These are phyloP conservation scores for Marasmius sp. DNA, from an alignment of 1,284 basidiomycete species.

Conservation along the genomic window DNA sequence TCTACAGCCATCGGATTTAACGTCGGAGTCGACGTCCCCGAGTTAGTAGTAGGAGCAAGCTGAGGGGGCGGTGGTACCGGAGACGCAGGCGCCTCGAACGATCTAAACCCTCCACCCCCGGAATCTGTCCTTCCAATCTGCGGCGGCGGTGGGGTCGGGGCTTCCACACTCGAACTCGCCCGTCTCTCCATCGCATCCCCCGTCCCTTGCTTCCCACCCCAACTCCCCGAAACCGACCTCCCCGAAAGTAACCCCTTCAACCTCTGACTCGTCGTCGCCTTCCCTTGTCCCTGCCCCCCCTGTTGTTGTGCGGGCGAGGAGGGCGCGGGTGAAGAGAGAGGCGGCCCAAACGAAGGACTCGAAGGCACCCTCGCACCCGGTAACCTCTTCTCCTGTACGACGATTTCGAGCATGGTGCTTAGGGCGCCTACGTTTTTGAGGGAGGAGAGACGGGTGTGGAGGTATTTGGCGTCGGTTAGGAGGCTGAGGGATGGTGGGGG, in stretches of 20 bases:
- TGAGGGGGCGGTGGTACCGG: background rate
- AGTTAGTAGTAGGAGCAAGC: background rate
- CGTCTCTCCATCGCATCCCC: background rate
- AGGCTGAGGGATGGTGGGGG: conserved; percentile 45
- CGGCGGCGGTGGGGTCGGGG: background rate
- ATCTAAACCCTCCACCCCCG: background rate
- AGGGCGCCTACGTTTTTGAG: conserved; percentile 70
- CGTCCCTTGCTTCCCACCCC: conserved; percentile 12
- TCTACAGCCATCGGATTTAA: too few species aligned
- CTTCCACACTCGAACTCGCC: background rate
- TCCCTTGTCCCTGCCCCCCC: background rate
- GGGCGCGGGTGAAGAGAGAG: conserved; percentile 29
- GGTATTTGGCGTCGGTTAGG: conserved; percentile 73
- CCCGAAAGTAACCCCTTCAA: background rate
- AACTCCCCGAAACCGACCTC: conserved; percentile 9
- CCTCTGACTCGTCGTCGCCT: background rate
- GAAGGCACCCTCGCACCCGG: conserved; percentile 30
- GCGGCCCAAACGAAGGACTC: conserved; percentile 32
- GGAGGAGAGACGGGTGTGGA: conserved; percentile 71
- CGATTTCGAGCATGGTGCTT: conserved; percentile 76
- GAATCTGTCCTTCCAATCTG: background rate
- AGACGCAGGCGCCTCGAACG: background rate
- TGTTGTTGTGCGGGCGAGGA: background rate
- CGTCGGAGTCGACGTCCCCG: background rate
- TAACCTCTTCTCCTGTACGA: conserved; percentile 73